A percentile compares a stretch with the other conserved stretches of the same genome.
These are phyloP conservation scores for Scheffersomyces quercinus DNA, from an alignment of 1,139 yeast species.

Conservation along the genomic window DNA sequence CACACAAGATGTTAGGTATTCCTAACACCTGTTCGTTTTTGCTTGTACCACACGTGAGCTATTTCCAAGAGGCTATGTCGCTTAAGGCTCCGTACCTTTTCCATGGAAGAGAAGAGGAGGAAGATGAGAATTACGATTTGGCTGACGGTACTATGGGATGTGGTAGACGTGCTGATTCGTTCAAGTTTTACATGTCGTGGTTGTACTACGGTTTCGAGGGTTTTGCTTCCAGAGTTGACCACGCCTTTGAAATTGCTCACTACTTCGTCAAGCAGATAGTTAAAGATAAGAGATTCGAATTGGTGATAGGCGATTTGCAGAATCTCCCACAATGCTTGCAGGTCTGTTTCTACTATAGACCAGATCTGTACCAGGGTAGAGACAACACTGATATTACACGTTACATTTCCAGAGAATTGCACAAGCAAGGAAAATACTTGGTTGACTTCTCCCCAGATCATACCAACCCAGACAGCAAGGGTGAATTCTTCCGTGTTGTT, in stretches of 20 bases:
- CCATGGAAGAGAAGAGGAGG: conserved; percentile 57
- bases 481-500: conserved; percentile 85
- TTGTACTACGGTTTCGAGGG: conserved; percentile 68
- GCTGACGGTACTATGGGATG: conserved; percentile 95
- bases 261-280: conserved; percentile 55
- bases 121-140: conserved; percentile 66
- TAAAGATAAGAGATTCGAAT: conserved; percentile 41
- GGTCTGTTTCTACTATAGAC: conserved; percentile 77
- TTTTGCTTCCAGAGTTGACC: conserved; percentile 63
- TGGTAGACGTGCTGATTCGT: conserved; percentile 82
- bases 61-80: conserved; percentile 73
- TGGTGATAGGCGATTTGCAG: conserved; percentile 45
- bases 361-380: conserved; percentile 31
- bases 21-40: conserved; percentile 86
- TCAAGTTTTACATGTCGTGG: conserved; percentile 82
- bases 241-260: conserved; percentile 64
- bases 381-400: conserved; percentile 63
- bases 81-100: conserved; percentile 79
- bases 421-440: conserved; percentile 62
- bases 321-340: conserved; percentile 77
- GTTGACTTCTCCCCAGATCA: conserved; percentile 83
- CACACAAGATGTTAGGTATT: conserved; percentile 90
- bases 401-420: conserved; percentile 61
- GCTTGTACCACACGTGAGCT: conserved; percentile 64
- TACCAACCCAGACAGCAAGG: conserved; percentile 44